Conservation (phyloP, 768 basidiomycete genomes). For the Termitomyces sp. region DNA sequence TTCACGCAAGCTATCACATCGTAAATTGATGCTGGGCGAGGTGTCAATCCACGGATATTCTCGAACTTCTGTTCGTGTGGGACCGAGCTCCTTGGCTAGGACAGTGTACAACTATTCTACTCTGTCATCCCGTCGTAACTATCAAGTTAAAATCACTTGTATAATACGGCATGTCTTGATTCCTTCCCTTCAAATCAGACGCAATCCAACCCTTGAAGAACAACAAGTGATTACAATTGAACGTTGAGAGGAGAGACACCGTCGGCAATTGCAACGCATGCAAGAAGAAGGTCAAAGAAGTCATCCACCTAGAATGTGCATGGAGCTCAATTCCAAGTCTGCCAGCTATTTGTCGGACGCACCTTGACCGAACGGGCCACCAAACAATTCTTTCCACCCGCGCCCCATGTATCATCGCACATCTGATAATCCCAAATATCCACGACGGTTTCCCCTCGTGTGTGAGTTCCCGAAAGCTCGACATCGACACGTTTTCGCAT, state of each 20-base stretch:
- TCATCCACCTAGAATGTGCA: slow-evolving; percentile 42
- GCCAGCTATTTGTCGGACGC: slow-evolving; percentile 12
- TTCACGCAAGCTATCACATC: too few species aligned
- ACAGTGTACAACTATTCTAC: neutral
- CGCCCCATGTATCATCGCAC: slow-evolving; percentile 69
- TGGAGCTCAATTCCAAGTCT: neutral
- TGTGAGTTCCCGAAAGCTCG: slow-evolving; percentile 64
- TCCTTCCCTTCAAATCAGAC: neutral
- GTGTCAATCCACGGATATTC: neutral
- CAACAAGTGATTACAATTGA: neutral
- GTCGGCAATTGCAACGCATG: slow-evolving; percentile 56
- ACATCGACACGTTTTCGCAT: slow-evolving; percentile 76
- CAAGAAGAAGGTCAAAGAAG: slow-evolving; percentile 64
- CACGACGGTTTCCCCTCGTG: slow-evolving; percentile 75
- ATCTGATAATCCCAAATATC: slow-evolving; percentile 64
- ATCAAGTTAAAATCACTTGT: neutral
- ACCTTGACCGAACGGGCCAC: slow-evolving; percentile 70
- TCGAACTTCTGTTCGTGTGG: neutral
- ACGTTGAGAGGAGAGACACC: slow-evolving; percentile 53
- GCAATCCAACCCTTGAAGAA: neutral
- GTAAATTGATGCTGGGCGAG: neutral
- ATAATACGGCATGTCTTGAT: neutral
- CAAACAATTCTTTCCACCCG: slow-evolving; percentile 67
- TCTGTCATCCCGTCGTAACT: neutral
- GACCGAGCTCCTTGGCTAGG: neutral